Base-by-base conservation (phyloP, 495 filamentous ascomycete genomes). In the Penicillium pulvis region DNA sequence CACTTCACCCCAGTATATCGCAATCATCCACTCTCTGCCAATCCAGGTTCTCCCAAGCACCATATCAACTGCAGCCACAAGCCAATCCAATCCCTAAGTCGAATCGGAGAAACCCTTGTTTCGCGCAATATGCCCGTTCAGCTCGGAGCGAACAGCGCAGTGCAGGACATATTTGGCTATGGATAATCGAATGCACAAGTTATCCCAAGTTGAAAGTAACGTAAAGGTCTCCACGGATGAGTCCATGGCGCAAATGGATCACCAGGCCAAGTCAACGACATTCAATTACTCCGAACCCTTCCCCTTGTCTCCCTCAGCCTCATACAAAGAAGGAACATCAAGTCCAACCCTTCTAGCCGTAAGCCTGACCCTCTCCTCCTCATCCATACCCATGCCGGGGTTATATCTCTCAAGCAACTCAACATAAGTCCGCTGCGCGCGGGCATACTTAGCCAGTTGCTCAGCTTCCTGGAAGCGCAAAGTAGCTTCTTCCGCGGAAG, bases 361-460 rank as follows among this genome's bases (percentile, higher is more conserved):
- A 79, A 97, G 75, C 56, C 90, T 67, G 42, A 97, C 85, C 60
- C 85, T 79, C 77, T 95, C 92, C 74, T 95, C 91, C 73, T 94
- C 87, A 63, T 87, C 85, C 85, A 93, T 86, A 47, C 75, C 76
- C 85, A 92, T 88, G 6, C 91, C 90, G 7, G 93, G 92, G 69
- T 98, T 98, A 74, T 98, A 98, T 64, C 91, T 81, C 70, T 97
- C 93, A 24, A 98, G 59, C 36, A 97, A 72, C 42, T 83, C 85
- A 7, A 82, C 81, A 66, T 98, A 97, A 71, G 82, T 82, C 17
- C 93, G 78, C 74, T 98, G 94, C 36, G 93, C 90, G 51, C 83
- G 82, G 3, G 91, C 79, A 70, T 96, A 98, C 54, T 85, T 82
- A 30, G 91, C 73, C 57, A 90, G 82, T 73, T 98, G 91, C 55